phyloP scores from a whole-genome alignment of 2,329 filamentous ascomycete genomes.

The Fusarium solani-melongenae region DNA sequence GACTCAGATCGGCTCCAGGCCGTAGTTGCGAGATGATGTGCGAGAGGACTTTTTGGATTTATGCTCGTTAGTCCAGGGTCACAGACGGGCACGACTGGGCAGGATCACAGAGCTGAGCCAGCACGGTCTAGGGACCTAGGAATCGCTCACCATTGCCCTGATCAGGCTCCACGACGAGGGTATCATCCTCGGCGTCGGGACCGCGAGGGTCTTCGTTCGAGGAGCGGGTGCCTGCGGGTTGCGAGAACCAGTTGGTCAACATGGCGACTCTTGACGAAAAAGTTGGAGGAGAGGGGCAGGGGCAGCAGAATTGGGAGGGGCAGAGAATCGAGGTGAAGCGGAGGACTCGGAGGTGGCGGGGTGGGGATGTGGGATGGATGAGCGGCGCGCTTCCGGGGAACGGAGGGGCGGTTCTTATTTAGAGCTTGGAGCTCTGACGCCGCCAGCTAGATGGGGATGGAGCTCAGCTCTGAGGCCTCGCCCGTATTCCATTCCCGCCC shows the following conservation, averaged over 20 bases:
- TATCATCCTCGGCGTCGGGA: conserved; percentile 71
- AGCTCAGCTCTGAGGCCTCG: conserved; percentile 2
- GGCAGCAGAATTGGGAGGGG: conserved; percentile 15
- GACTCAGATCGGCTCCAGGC: conserved; percentile 92
- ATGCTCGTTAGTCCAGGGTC: conserved; percentile 25
- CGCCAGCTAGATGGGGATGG: conserved; percentile 1
- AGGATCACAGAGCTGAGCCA: conserved; percentile 9
- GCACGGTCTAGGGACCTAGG: conserved; percentile 6
- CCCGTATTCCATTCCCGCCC: not conserved
- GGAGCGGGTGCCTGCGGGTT: conserved; percentile 59
- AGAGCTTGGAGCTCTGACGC: conserved; percentile 32
- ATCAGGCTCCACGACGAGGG: conserved; percentile 86
- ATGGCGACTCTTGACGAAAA: conserved; percentile 44
- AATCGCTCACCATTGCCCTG: conserved; percentile 83
- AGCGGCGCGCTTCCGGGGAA: conserved; percentile 31
- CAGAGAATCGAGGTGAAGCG: conserved; percentile 29
- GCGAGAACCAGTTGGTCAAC: conserved; percentile 56
- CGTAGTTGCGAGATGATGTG: conserved; percentile 98
- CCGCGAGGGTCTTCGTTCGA: conserved; percentile 66
- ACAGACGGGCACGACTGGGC: not conserved
- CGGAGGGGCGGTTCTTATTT: conserved; percentile 26
- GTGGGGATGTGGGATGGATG: conserved; percentile 41
- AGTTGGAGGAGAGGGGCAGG: conserved; percentile 31
- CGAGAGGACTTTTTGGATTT: conserved; percentile 75
- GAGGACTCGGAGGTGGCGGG: conserved; percentile 37